phyloP scores from a whole-genome alignment of 1,284 basidiomycete species.

The Mrakiaceae sp. region DNA sequence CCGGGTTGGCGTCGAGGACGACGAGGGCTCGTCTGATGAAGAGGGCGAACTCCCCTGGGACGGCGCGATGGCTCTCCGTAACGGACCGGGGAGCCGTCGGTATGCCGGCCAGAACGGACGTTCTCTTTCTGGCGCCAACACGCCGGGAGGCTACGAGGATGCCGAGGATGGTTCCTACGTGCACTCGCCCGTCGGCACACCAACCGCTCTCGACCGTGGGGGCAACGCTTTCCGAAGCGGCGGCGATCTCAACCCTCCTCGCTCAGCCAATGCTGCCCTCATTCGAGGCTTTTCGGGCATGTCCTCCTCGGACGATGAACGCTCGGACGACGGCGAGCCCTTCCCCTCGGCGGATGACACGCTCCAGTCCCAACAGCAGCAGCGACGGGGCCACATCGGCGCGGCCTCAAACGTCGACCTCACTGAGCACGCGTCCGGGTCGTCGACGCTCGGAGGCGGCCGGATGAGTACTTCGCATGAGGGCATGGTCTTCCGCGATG shows the following conservation, averaged over 20 bases:
- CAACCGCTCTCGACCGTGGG: neutral
- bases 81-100: slow-evolving; percentile 27
- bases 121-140: neutral
- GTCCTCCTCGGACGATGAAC: slow-evolving; percentile 40
- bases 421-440: neutral
- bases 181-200: neutral
- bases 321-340: slow-evolving; percentile 59
- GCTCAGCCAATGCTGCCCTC: slow-evolving; percentile 7
- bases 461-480: slow-evolving; percentile 20
- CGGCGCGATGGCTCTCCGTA: slow-evolving; percentile 7
- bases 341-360: slow-evolving; percentile 40
- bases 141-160: slow-evolving; percentile 25
- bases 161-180: slow-evolving; percentile 4
- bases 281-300: slow-evolving; percentile 29
- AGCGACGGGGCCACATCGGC: neutral
- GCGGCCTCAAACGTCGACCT: slow-evolving; percentile 43
- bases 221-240: neutral
- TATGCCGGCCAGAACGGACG: slow-evolving; percentile 29
- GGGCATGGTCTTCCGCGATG: slow-evolving; percentile 42
- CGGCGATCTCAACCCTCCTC: slow-evolving; percentile 3
- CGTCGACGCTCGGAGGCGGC: slow-evolving; percentile 14
- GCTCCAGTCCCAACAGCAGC: neutral
- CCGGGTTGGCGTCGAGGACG: slow-evolving; percentile 87
- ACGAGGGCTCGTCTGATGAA: slow-evolving; percentile 64
- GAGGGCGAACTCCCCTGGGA: slow-evolving; percentile 44